These are phyloP conservation scores for Colletotrichum somersetense DNA, from an alignment of 2,329 filamentous ascomycete genomes.

Conservation along the genomic window DNA sequence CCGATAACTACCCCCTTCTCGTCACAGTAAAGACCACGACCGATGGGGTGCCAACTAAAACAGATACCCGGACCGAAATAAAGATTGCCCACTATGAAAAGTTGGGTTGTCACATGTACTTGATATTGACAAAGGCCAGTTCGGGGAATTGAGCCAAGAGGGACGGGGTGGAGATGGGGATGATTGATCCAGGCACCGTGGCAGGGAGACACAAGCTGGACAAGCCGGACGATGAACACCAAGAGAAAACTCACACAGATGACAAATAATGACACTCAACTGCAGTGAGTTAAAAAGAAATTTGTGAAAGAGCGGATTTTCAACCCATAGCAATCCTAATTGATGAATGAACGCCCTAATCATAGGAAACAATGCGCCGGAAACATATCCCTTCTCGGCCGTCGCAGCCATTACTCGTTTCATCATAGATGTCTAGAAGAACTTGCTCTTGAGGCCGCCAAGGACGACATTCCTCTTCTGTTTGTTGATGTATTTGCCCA, in stretches of 20 bases:
- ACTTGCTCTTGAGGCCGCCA: conserved; percentile 75
- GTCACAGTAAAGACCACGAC: not conserved
- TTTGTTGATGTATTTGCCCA: conserved; percentile 85
- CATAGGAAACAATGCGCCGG: conserved; percentile 9
- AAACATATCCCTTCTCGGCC: conserved; percentile 7
- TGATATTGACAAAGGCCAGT: not conserved
- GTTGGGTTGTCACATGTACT: not conserved
- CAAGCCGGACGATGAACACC: not conserved
- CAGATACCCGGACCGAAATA: not conserved
- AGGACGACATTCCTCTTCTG: conserved; percentile 90
- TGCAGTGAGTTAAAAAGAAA: too few relatives aligned
- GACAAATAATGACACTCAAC: not conserved
- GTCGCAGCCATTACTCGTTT: conserved; percentile 34
- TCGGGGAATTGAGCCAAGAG: not conserved
- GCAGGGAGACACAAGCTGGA: not conserved
- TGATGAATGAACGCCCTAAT: conserved; percentile 17
- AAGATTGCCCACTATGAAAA: not conserved
- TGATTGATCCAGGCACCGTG: not conserved
- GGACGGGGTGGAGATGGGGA: not conserved
- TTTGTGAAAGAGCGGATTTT: not conserved
- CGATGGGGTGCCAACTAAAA: not conserved
- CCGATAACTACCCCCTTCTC: not conserved
- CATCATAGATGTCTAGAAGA: conserved; percentile 48
- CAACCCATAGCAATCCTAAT: not conserved
- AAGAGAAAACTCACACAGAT: not conserved